A percentile compares a stretch with the other conserved stretches of the same genome.
These are phyloP conservation scores for Bipolaris oryzae DNA, from an alignment of 2,329 filamentous ascomycete species.

Conservation along the genomic window DNA sequence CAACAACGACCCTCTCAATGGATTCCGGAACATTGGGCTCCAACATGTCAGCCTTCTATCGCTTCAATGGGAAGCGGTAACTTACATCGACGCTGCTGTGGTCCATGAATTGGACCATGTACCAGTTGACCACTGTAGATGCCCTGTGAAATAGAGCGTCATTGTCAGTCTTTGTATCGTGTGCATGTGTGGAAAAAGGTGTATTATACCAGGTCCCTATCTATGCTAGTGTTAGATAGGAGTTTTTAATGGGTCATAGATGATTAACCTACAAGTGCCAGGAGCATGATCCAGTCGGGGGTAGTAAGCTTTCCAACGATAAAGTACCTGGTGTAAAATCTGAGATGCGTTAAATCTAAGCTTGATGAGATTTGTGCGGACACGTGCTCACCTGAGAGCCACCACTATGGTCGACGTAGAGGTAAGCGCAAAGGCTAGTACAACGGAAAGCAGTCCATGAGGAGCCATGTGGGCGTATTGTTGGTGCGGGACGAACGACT, in stretches of 20 bases:
- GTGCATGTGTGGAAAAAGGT: neutral
- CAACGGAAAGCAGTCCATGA: slow-evolving; percentile 31
- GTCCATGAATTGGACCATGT: slow-evolving; percentile 33
- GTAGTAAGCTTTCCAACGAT: slow-evolving; percentile 34
- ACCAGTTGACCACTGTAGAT: slow-evolving; percentile 35
- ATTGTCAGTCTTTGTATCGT: neutral
- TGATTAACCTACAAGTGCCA: slow-evolving; percentile 30
- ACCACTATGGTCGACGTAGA: slow-evolving; percentile 39
- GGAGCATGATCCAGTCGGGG: slow-evolving; percentile 40
- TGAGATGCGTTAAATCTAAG: slow-evolving; percentile 5
- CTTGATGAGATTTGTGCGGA: neutral
- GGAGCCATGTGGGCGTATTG: slow-evolving; percentile 20
- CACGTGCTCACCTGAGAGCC: slow-evolving; percentile 31
- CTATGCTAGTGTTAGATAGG: slow-evolving; percentile 26
- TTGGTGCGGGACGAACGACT: neutral
- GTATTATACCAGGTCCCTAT: slow-evolving; percentile 30
- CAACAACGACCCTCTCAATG: slow-evolving; percentile 16
- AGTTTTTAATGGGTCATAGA: neutral
- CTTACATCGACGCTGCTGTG: slow-evolving; percentile 27
- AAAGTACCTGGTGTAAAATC: slow-evolving; percentile 40
- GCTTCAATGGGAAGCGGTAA: no score
- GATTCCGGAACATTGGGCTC: slow-evolving; percentile 5
- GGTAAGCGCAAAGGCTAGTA: slow-evolving; percentile 35
- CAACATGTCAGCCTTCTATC: neutral
- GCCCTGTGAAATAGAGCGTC: slow-evolving; percentile 10